These are phyloP conservation scores for Mrakia blollopis DNA, from an alignment of 768 basidiomycete species.

Conservation along the genomic window DNA sequence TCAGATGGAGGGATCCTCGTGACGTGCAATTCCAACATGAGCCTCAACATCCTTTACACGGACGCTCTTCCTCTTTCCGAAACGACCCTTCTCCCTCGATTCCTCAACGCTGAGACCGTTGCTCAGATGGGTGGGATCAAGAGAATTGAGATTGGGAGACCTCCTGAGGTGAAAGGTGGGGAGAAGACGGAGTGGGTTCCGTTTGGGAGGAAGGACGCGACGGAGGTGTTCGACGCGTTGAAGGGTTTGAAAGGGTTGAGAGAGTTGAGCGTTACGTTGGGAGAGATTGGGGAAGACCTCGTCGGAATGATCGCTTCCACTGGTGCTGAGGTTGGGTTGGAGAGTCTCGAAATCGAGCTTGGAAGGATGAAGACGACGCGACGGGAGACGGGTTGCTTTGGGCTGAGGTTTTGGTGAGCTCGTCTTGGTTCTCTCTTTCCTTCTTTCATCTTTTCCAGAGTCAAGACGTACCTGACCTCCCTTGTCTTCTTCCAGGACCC, in stretches of 20 bases:
- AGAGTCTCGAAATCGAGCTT: background rate
- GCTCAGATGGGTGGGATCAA: background rate
- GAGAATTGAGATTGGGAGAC: background rate
- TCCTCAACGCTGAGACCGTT: background rate
- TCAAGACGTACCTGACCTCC: background rate
- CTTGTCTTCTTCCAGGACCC: background rate
- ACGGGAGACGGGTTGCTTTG: background rate
- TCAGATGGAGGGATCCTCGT: no score
- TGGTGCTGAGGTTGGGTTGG: background rate
- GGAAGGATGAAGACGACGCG: background rate
- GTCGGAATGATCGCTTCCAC: background rate
- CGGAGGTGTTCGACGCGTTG: slow-evolving; percentile 3
- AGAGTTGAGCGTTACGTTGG: slow-evolving; percentile 3
- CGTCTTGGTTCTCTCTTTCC: no score
- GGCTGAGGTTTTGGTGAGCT: background rate
- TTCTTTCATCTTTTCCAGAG: no score
- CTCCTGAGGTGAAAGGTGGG: background rate
- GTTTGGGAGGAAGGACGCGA: background rate
- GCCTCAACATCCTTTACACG: background rate
- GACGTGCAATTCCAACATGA: background rate
- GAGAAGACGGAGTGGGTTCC: background rate
- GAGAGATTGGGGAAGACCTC: background rate
- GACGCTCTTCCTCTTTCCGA: background rate
- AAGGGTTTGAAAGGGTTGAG: background rate
- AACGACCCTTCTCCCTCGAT: background rate